phyloP scores from a whole-genome alignment of 768 basidiomycete species.

The Dioszegia crocea region DNA sequence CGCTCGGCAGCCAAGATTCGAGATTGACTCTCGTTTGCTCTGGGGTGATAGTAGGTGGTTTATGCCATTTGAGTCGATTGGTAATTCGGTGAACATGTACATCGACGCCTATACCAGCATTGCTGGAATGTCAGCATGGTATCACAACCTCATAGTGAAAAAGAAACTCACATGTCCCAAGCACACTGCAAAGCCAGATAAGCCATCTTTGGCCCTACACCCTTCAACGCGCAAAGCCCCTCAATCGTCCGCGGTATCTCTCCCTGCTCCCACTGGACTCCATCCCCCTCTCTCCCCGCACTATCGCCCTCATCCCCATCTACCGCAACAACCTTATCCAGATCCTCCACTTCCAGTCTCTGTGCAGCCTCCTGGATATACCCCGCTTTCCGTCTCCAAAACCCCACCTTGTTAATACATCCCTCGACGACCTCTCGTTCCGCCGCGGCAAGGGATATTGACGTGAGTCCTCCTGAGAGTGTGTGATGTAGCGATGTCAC shows the following conservation, averaged over 20 bases:
- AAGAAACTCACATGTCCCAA: conserved; percentile 65
- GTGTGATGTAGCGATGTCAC: conserved; percentile 66
- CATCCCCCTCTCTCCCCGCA: conserved; percentile 54
- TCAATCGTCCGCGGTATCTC: conserved; percentile 88
- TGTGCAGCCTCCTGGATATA: conserved; percentile 65
- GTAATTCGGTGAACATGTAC: conserved; percentile 95
- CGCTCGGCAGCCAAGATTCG: conserved; percentile 46
- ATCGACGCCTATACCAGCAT: conserved; percentile 89
- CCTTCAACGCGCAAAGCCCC: conserved; percentile 77
- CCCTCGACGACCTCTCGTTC: conserved; percentile 62
- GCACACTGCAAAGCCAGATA: conserved; percentile 75
- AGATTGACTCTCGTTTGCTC: conserved; percentile 68
- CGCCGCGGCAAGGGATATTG: conserved; percentile 66
- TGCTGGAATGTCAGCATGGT: conserved; percentile 53
- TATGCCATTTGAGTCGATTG: conserved; percentile 89
- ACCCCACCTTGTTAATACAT: conserved; percentile 84
- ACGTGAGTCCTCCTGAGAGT: conserved; percentile 72
- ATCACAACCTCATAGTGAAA: not conserved
- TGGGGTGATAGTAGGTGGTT: conserved; percentile 72
- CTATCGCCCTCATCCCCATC: conserved; percentile 9
- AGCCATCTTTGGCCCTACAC: conserved; percentile 97
- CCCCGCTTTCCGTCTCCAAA: conserved; percentile 84
- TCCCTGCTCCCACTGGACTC: conserved; percentile 51
- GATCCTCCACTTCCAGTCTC: conserved; percentile 59
- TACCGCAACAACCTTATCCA: conserved; percentile 53